Evolutionary conservation across 768 basidiomycete genomes (phyloP).

Genomic region (Pleurotus pulmonarius): DNA sequence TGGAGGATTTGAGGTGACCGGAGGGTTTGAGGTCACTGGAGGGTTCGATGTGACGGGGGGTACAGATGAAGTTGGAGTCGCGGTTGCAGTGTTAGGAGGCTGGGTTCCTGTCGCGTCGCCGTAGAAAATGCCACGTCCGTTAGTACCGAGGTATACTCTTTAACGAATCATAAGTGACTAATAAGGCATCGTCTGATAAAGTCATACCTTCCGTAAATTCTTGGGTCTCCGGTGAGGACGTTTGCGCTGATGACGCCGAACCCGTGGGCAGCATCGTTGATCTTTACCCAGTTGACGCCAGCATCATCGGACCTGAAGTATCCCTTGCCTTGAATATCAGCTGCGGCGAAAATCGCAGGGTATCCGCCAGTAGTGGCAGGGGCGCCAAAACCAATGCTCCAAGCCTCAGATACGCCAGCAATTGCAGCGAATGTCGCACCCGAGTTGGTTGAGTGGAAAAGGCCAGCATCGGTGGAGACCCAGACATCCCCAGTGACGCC

Average conservation of each 20-base stretch:
- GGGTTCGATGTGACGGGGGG: neutral
- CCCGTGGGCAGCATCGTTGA: slow-evolving; percentile 54
- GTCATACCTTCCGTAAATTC: slow-evolving; percentile 50
- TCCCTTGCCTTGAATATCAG: slow-evolving; percentile 44
- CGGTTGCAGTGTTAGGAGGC: slow-evolving; percentile 29
- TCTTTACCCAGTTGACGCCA: slow-evolving; percentile 54
- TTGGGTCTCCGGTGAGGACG: slow-evolving; percentile 46
- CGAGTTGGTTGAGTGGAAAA: slow-evolving; percentile 55
- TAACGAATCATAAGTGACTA: neutral
- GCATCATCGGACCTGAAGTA: slow-evolving; percentile 56
- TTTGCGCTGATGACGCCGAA: slow-evolving; percentile 49
- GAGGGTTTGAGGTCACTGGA: neutral
- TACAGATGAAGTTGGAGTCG: slow-evolving; percentile 45
- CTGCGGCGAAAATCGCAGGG: slow-evolving; percentile 53
- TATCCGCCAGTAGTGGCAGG: slow-evolving; percentile 43
- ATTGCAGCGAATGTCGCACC: slow-evolving; percentile 47
- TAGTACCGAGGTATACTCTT: slow-evolving; percentile 59
- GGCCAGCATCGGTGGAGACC: slow-evolving; percentile 54
- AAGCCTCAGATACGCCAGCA: slow-evolving; percentile 44
- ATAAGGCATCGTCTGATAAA: neutral
- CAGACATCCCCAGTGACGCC: slow-evolving; percentile 56
- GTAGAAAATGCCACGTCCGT: slow-evolving; percentile 56
- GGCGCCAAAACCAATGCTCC: slow-evolving; percentile 58
- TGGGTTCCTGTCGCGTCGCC: slow-evolving; percentile 30
- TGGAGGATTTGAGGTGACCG: slow-evolving; percentile 17